A percentile compares a stretch with the other conserved stretches of the same genome.
These are phyloP conservation scores for Thelonectria olida DNA, from an alignment of 2,329 filamentous ascomycete species.

Conservation along the genomic window DNA sequence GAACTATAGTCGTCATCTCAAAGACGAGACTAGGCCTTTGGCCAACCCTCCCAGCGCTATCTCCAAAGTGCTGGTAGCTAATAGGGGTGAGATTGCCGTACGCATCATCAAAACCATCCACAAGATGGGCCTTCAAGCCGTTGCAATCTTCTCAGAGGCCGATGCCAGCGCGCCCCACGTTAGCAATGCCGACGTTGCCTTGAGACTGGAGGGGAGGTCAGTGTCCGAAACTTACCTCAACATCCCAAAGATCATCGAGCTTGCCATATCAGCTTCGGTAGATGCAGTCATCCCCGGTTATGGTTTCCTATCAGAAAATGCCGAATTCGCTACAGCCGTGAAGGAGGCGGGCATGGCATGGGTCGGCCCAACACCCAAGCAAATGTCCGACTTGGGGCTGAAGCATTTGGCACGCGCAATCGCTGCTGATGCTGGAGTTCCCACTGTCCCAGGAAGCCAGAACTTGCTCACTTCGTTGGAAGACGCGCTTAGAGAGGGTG, in stretches of 20 bases:
- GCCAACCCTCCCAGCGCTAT: conserved; percentile 13
- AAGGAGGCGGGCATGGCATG: conserved; percentile 64
- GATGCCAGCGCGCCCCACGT: conserved; percentile 76
- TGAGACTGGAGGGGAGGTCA: conserved; percentile 66
- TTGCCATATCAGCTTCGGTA: conserved; percentile 58
- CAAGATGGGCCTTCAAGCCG: conserved; percentile 72
- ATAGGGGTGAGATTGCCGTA: conserved; percentile 70
- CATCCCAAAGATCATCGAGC: conserved; percentile 65
- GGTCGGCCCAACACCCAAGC: conserved; percentile 64
- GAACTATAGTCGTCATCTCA: conserved; percentile 31
- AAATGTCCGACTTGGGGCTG: conserved; percentile 49
- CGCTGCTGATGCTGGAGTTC: conserved; percentile 42
- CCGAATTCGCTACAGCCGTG: conserved; percentile 65
- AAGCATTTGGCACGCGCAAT: conserved; percentile 50
- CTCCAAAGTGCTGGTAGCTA: conserved; percentile 69
- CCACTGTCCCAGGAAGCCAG: conserved; percentile 46
- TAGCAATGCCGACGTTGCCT: conserved; percentile 70
- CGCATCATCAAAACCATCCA: conserved; percentile 74
- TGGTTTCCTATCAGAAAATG: conserved; percentile 72
- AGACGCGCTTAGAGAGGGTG: conserved; percentile 40
- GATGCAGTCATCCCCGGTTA: conserved; percentile 74
- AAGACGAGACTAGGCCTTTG: not conserved
- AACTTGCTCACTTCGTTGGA: conserved; percentile 38
- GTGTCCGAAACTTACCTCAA: conserved; percentile 68
- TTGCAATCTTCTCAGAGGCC: conserved; percentile 72